Conservation (phyloP, 2,329 filamentous ascomycete genomes). For the Apiospora pterosperma region DNA sequence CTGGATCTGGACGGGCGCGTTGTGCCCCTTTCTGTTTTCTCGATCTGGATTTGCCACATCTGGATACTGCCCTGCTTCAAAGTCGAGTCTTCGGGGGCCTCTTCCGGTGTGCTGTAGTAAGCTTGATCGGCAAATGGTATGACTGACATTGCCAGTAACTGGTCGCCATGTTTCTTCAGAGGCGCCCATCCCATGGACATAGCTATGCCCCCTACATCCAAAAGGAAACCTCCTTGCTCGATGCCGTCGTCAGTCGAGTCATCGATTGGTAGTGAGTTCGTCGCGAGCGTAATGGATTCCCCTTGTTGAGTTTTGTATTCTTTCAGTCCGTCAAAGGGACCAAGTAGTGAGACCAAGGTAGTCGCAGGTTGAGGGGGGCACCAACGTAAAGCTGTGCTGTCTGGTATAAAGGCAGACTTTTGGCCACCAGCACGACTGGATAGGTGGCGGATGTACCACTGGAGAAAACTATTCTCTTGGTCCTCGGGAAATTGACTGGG, state of each 20-base stretch:
- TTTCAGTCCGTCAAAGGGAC: slow-evolving; percentile 22
- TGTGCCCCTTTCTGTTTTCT: slow-evolving; percentile 26
- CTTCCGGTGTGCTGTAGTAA: slow-evolving; percentile 34
- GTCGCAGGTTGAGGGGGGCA: slow-evolving; percentile 20
- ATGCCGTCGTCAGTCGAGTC: slow-evolving; percentile 8
- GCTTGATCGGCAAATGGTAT: slow-evolving; percentile 49
- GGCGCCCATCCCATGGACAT: slow-evolving; percentile 52
- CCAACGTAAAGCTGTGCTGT: slow-evolving; percentile 17
- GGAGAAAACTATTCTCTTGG: slow-evolving; percentile 18
- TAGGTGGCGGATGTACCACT: slow-evolving; percentile 20
- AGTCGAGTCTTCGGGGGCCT: slow-evolving; percentile 33
- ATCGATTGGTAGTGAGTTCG: slow-evolving; percentile 18
- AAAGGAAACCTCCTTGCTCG: slow-evolving; percentile 43
- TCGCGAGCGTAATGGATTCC: slow-evolving; percentile 20
- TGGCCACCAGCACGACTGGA: slow-evolving; percentile 14
- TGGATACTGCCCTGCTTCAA: slow-evolving; percentile 47
- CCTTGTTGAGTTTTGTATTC: slow-evolving; percentile 21
- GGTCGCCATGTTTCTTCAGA: slow-evolving; percentile 30
- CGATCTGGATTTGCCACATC: slow-evolving; percentile 45
- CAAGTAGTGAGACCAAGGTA: slow-evolving; percentile 21
- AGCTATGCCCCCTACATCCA: slow-evolving; percentile 53
- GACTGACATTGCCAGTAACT: slow-evolving; percentile 50
- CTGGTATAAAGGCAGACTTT: slow-evolving; percentile 17
- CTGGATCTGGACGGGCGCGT: slow-evolving; percentile 28
- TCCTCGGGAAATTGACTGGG: slow-evolving; percentile 16